These are phyloP conservation scores for Penicillium pulvis DNA, from an alignment of 495 filamentous ascomycete genomes.

Conservation along the genomic window DNA sequence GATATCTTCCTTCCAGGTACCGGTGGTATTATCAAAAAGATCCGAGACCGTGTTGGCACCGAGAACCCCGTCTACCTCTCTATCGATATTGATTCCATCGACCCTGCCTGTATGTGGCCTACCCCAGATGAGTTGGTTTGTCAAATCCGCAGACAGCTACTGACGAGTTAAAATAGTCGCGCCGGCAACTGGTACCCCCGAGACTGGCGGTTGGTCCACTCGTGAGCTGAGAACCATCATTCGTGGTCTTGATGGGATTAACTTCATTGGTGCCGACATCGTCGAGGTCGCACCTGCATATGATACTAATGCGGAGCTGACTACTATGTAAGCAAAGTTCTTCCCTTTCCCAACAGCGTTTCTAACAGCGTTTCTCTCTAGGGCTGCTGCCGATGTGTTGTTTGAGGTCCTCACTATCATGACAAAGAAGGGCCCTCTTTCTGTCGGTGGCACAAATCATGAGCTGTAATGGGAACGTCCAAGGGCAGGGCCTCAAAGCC, in stretches of 20 bases:
- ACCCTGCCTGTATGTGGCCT: constrained; percentile 69
- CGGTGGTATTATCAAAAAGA: constrained; percentile 72
- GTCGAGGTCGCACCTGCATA: constrained; percentile 76
- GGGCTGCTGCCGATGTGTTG: constrained; percentile 66
- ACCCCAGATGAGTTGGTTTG: neutral
- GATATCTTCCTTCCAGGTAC: constrained; percentile 26
- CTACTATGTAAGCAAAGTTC: constrained; percentile 50
- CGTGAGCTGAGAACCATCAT: constrained; percentile 75
- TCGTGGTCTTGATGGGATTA: constrained; percentile 72
- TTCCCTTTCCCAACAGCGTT: too few relatives aligned
- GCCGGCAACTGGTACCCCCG: constrained; percentile 82
- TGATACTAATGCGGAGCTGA: constrained; percentile 68
- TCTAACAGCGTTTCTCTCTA: too few relatives aligned
- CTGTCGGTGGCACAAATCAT: constrained; percentile 20
- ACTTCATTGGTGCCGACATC: constrained; percentile 77
- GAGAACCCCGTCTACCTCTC: constrained; percentile 77
- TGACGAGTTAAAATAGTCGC: constrained; percentile 49
- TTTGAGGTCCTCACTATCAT: constrained; percentile 67
- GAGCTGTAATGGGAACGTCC: constrained; percentile 12
- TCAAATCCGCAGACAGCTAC: neutral
- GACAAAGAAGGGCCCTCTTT: constrained; percentile 61
- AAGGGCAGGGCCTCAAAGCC: neutral
- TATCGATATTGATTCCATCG: constrained; percentile 87
- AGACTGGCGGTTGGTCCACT: constrained; percentile 86
- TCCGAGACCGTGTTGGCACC: constrained; percentile 71